Evolutionary conservation across 208 protist species (phyloP).

Genomic region (Leishmania braziliensis): DNA sequence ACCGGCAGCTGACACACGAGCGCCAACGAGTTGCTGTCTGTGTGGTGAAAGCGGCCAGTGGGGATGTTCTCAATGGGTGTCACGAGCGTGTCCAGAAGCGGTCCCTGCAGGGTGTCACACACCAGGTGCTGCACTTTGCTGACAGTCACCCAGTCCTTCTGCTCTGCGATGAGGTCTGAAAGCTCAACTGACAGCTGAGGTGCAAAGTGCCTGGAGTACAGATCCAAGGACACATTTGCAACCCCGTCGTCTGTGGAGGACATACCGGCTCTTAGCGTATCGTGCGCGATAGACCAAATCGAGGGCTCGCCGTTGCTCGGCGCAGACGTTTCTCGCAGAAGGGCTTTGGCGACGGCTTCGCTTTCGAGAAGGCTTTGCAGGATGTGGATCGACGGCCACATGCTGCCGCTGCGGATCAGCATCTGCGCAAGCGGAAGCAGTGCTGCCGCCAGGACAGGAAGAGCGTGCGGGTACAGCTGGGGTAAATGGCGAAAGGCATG

Average conservation of each 20-base stretch:
- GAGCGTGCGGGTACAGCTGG: not conserved
- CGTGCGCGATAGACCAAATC: not conserved
- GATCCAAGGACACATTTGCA: not conserved
- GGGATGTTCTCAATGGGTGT: not conserved
- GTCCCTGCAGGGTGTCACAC: constrained; percentile 16
- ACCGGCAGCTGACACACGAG: constrained; percentile 12
- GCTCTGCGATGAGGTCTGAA: not conserved
- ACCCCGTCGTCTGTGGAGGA: not conserved
- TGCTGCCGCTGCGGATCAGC: not conserved
- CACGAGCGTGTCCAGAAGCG: constrained; percentile 10
- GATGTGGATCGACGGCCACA: not conserved
- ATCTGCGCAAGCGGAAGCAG: not conserved
- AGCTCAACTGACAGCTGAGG: not conserved
- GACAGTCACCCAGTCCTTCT: constrained; percentile 17
- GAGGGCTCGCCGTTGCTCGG: not conserved
- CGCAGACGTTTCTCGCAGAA: not conserved
- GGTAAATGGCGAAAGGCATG: not conserved
- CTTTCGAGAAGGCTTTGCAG: not conserved
- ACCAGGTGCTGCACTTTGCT: constrained; percentile 12
- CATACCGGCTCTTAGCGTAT: not conserved
- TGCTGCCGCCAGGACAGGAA: not conserved
- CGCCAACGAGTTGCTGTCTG: not conserved
- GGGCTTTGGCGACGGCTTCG: not conserved
- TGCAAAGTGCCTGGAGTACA: constrained; percentile 6
- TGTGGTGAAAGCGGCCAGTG: constrained; percentile 17